A percentile compares a stretch with the other conserved stretches of the same genome.
phyloP scores from a whole-genome alignment of 768 basidiomycete species.

The Leccinum incarnatum region DNA sequence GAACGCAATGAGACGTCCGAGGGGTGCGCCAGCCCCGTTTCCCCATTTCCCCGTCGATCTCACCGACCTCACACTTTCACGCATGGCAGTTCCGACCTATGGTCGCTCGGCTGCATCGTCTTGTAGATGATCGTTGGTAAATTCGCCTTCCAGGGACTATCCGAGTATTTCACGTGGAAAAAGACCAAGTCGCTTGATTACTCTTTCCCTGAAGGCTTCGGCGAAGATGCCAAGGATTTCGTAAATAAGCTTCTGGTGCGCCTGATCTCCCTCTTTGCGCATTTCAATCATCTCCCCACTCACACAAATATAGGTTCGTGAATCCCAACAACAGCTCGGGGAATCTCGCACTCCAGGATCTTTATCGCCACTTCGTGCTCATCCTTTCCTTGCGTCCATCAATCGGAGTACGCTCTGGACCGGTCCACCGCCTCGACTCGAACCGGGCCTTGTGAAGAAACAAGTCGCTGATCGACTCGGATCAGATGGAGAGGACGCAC shows the following conservation, averaged over 20 bases:
- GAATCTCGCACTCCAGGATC: slow-evolving; percentile 40
- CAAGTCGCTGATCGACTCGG: no score
- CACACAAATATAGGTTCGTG: slow-evolving; percentile 45
- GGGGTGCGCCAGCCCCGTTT: slow-evolving; percentile 46
- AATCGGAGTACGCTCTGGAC: slow-evolving; percentile 43
- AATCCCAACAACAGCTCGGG: slow-evolving; percentile 61
- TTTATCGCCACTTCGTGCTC: slow-evolving; percentile 49
- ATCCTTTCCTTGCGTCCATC: slow-evolving; percentile 59
- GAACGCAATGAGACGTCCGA: slow-evolving; percentile 69
- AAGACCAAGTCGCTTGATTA: slow-evolving; percentile 90
- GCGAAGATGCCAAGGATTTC: slow-evolving; percentile 76
- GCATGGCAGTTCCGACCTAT: slow-evolving; percentile 75
- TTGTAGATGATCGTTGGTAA: slow-evolving; percentile 91
- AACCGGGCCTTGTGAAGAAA: no score
- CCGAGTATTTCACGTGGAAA: slow-evolving; percentile 93
- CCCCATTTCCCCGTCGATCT: neutral
- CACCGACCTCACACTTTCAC: neutral
- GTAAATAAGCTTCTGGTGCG: slow-evolving; percentile 71
- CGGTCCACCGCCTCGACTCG: no score
- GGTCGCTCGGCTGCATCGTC: slow-evolving; percentile 93
- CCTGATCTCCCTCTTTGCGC: neutral
- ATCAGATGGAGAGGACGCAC: no score
- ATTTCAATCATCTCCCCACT: neutral
- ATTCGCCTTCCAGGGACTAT: slow-evolving; percentile 87
- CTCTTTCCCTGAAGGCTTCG: slow-evolving; percentile 82